These are phyloP conservation scores for Calocybe cyanea DNA, from an alignment of 768 basidiomycete genomes.

Conservation along the genomic window DNA sequence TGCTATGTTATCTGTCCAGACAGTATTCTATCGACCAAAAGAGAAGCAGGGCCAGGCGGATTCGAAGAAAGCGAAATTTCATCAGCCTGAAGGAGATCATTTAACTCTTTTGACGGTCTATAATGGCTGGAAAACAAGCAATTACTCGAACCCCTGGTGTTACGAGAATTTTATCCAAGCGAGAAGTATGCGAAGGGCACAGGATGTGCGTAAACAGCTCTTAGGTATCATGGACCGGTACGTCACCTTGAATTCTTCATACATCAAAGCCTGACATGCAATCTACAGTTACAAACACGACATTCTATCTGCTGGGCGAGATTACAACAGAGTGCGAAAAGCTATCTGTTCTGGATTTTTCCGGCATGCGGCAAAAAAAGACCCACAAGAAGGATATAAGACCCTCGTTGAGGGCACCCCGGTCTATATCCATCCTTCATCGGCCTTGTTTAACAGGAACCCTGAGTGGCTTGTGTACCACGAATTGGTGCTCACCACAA, in stretches of 20 bases:
- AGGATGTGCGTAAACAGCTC: conserved; percentile 96
- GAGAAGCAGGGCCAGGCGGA: conserved; percentile 99
- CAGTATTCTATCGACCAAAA: conserved; percentile 98
- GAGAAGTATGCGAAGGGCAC: conserved; percentile 92
- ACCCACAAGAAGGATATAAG: conserved; percentile 97
- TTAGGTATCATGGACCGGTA: conserved; percentile 98
- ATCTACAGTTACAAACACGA: conserved; percentile 90
- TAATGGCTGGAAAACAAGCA: conserved; percentile 96
- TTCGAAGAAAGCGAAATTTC: conserved; percentile 99
- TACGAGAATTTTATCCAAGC: conserved; percentile 99
- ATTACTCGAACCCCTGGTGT: conserved; percentile 98
- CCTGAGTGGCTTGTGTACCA: conserved; percentile 98
- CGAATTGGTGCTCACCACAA: conserved; percentile 93
- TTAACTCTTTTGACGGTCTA: conserved; percentile 90
- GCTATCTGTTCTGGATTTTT: conserved; percentile 98
- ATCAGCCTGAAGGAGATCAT: conserved; percentile 98
- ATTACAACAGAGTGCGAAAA: conserved; percentile 89
- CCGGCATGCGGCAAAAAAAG: conserved; percentile 98
- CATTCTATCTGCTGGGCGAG: conserved; percentile 85
- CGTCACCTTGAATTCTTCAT: conserved; percentile 19
- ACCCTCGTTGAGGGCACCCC: conserved; percentile 97
- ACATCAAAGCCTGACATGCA: conserved; percentile 7
- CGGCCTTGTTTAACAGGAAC: conserved; percentile 92
- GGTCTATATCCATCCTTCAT: conserved; percentile 97
- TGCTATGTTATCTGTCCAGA: conserved; percentile 96